Conservation (phyloP, 768 basidiomycete genomes). For the Lentinula detonsa region DNA sequence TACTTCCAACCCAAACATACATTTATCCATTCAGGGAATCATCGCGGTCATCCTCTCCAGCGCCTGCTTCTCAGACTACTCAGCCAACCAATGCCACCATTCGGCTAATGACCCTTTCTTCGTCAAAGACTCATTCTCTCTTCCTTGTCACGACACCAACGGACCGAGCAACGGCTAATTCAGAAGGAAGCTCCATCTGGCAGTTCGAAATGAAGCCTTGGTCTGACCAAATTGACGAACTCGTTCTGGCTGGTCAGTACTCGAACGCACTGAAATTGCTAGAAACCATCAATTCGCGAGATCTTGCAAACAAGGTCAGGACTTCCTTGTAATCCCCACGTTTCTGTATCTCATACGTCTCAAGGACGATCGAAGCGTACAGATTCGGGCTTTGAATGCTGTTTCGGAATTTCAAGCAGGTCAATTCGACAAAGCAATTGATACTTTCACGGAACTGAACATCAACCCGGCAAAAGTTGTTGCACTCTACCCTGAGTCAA, state of each 20-base stretch:
- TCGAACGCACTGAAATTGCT: slow-evolving; percentile 76
- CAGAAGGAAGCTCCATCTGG: slow-evolving; percentile 81
- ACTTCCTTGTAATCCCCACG: background rate
- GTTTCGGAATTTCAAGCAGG: slow-evolving; percentile 68
- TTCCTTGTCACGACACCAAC: slow-evolving; percentile 69
- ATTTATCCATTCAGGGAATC: slow-evolving; percentile 52
- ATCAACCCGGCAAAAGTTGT: slow-evolving; percentile 93
- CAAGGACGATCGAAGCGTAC: slow-evolving; percentile 49
- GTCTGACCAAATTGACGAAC: slow-evolving; percentile 80
- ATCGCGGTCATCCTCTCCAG: slow-evolving; percentile 18
- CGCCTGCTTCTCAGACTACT: slow-evolving; percentile 14
- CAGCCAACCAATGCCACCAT: slow-evolving; percentile 38
- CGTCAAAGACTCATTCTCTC: slow-evolving; percentile 44
- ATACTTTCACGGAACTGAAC: slow-evolving; percentile 83
- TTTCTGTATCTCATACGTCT: slow-evolving; percentile 4
- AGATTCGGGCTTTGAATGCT: slow-evolving; percentile 69
- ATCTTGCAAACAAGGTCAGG: slow-evolving; percentile 59
- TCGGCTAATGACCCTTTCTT: slow-evolving; percentile 58
- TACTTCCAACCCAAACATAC: slow-evolving; percentile 53
- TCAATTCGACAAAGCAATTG: slow-evolving; percentile 74
- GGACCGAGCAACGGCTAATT: slow-evolving; percentile 57
- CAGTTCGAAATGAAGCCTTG: slow-evolving; percentile 64
- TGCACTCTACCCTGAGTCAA: slow-evolving; percentile 75
- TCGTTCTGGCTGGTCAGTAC: slow-evolving; percentile 64
- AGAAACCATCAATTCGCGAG: slow-evolving; percentile 55